Percentiles rank a stretch among this genome's conserved stretches.
These are phyloP conservation scores for Heliamphora exappendiculata DNA, from an alignment of 148 eudicot species.

Conservation along the genomic window DNA sequence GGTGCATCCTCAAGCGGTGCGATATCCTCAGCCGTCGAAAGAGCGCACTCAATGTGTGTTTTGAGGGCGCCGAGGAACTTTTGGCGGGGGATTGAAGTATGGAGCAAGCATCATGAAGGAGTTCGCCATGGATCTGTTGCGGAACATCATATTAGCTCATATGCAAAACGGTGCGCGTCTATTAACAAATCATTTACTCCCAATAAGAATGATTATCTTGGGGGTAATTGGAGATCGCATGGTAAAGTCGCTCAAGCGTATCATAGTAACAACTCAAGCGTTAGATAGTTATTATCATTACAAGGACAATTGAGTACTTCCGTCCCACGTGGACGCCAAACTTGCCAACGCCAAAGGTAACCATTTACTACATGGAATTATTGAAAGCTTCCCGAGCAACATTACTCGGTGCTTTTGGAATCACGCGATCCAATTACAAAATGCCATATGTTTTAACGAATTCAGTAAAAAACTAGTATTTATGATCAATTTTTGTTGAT, in stretches of 20 bases:
- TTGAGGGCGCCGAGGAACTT: slow-evolving; percentile 88
- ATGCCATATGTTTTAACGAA: too few species aligned
- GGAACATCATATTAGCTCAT: slow-evolving; percentile 78
- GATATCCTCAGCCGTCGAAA: slow-evolving; percentile 44
- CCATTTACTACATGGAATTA: too few species aligned
- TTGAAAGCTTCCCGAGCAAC: too few species aligned
- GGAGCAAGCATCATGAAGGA: slow-evolving; percentile 71
- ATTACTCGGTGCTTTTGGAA: too few species aligned
- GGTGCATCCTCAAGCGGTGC: slow-evolving; percentile 49
- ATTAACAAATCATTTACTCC: slow-evolving; percentile 74
- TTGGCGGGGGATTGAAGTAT: slow-evolving; percentile 91
- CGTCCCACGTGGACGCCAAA: slow-evolving; percentile 79
- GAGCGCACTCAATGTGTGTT: slow-evolving; percentile 78
- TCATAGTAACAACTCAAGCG: slow-evolving; percentile 53
- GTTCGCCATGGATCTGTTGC: slow-evolving; percentile 63
- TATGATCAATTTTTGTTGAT: too few species aligned
- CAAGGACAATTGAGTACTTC: slow-evolving; percentile 74
- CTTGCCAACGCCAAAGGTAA: slow-evolving; percentile 87
- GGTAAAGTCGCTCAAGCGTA: slow-evolving; percentile 87
- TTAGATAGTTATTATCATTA: slow-evolving; percentile 73
- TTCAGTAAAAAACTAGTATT: too few species aligned
- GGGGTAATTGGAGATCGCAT: slow-evolving; percentile 86
- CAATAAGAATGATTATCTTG: slow-evolving; percentile 69
- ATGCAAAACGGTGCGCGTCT: slow-evolving; percentile 75
- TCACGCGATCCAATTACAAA: too few species aligned